phyloP scores from a whole-genome alignment of 148 eudicot genomes.

The Beta vulgaris region DNA sequence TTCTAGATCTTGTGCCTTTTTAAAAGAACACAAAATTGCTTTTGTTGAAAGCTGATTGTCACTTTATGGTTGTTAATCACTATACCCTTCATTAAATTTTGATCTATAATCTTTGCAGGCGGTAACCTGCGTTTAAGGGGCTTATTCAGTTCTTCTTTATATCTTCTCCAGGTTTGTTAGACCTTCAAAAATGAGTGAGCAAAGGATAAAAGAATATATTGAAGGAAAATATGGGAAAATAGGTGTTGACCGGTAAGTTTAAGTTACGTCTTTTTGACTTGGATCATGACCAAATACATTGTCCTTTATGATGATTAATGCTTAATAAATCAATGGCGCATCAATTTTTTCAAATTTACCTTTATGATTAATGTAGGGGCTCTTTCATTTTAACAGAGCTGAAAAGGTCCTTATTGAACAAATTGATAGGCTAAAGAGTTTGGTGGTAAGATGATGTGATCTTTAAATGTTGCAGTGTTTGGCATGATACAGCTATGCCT shows the following conservation, averaged over 20 bases:
- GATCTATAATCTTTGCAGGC: background rate
- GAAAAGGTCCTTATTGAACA: background rate
- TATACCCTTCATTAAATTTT: background rate
- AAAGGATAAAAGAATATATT: conserved; percentile 71
- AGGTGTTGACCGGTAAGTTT: conserved; percentile 75
- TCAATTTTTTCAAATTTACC: background rate
- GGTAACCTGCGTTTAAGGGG: conserved; percentile 8
- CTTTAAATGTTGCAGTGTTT: conserved; percentile 63
- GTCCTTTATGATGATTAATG: background rate
- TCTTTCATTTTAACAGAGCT: background rate
- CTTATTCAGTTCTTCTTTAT: conserved; percentile 10
- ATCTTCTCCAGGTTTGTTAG: conserved; percentile 81
- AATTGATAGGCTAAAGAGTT: background rate
- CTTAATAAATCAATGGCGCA: background rate
- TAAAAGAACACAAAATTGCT: background rate
- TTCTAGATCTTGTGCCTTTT: background rate
- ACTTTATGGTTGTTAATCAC: too few species aligned
- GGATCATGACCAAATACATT: background rate
- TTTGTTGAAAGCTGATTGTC: background rate
- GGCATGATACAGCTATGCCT: conserved; percentile 94
- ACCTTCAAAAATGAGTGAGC: conserved; percentile 76
- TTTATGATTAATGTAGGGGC: background rate
- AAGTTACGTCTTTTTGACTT: background rate
- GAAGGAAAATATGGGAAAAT: conserved; percentile 90
- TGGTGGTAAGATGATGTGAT: conserved; percentile 18